Evolutionary conservation across 805 yeast species (phyloP), one percentile per base, ranked within the genome.

Genomic region (Kodamaea laetipori): DNA sequence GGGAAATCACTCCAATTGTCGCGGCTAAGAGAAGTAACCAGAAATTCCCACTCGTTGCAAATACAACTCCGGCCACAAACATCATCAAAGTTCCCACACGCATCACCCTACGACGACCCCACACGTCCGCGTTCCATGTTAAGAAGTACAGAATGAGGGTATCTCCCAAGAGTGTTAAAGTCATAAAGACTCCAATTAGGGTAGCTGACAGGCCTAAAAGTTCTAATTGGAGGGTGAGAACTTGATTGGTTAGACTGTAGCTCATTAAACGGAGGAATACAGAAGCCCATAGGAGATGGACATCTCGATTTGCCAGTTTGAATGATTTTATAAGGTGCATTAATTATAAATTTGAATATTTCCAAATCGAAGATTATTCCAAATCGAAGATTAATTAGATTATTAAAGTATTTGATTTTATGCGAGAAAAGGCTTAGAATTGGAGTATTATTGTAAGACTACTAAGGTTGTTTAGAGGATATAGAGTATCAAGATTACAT

Each of bases 1-100:
- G 94, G 2, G 95, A 86, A 6, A 89, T 85, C 12, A 89, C 96
- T 1, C 96, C 96, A 23, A 86, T 45, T 2, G 86, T 76, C 2
- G 96, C 94, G 6, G 94, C 94, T 2, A 72, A 17, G 15, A 89
- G 64, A 30, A 89, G 67, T 1, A 84, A 49, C 50, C 64, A 56
- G 58, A 71, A 87, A 50, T 77, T 77, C 25, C 77, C 70, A 47
- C 71, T 68, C 17, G 66, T 63, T n/a, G 83, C 77, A 59, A 89
- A 89, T 0, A 77, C 73, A 1, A 77, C 38, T 1, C 96, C 95
- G 13, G 94, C 75, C 0, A 67, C 49, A 3, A 77, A 53, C 95
- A 89, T 89, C 71, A 86, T 66, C 1, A 80, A 37, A 0, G 87
- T 67, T 0, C 96, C 94, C 4, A 72, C 54, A 0, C 76, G 52